Base-by-base conservation (phyloP, 441 rosid species). In the Eruca vesicaria region DNA sequence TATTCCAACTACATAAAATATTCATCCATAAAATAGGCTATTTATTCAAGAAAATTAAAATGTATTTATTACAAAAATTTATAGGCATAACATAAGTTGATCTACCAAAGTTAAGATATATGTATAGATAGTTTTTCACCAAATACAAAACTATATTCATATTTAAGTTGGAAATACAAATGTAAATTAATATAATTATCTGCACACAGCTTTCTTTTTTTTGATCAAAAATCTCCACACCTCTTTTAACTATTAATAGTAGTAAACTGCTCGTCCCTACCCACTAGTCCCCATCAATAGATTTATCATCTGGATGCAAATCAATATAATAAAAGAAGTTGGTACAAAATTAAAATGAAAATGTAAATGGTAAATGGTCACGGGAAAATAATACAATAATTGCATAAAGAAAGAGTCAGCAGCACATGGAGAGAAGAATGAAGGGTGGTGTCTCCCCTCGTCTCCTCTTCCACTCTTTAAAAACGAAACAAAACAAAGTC, bases 321-420 rank as follows among this genome's bases (percentile, higher is more conserved):
- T 55, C 21, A 68, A 16, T 61, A 2, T 57, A 12, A 9, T 2
- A 59, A 59, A 58, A 58, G 38, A 58, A 60, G 41, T 59, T 61
- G 38, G 74, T 69, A 16, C 14, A 43, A 61, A 38, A 3, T 0
- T 2, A 20, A 32, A 15, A 23, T 38, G n/a, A 41, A 35, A 59
- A 29, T 3, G 29, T 53, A 53, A 72, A 72, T 63, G 63, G 19
- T 0, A n/a, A 18, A 53, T 72, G 57, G 70, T 72, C 57, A 73
- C 76, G 23, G 43, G 32, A 28, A 0, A 36, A 63, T 35, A 43
- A 60, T 29, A 52, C 10, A 64, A 73, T 73, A 66, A 56, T 57
- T 21, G 55, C 55, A 48, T 1, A 48, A 48, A 48, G 55, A 48
- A 38, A 6, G 52, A 45, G 52, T 45, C 55, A 16, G n/a, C n/a